phyloP scores from a whole-genome alignment of 352 stramenopile species.

The Aphanomyces cochlioides region DNA sequence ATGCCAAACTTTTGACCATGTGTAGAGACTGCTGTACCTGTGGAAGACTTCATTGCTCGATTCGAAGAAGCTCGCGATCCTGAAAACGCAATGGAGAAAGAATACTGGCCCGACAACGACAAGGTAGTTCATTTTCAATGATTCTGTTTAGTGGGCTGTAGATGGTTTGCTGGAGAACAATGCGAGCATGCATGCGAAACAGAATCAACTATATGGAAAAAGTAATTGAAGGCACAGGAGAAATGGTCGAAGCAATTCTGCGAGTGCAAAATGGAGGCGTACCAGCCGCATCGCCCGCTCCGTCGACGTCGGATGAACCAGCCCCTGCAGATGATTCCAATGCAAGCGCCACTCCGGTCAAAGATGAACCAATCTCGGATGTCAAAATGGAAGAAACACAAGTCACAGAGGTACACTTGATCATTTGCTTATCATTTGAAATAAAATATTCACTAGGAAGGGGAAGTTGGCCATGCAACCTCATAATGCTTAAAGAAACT shows the following conservation, averaged over 20 bases:
- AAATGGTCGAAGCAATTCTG: slow-evolving; percentile 71
- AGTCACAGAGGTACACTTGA: not conserved
- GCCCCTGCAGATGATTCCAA: not conserved
- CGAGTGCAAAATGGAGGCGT: slow-evolving; percentile 26
- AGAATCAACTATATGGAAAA: slow-evolving; percentile 70
- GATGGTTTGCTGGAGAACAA: slow-evolving; percentile 82
- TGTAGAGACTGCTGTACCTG: slow-evolving; percentile 59
- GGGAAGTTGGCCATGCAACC: too few species aligned
- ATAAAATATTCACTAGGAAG: too few species aligned
- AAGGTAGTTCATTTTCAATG: slow-evolving; percentile 34
- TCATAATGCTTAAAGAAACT: not conserved
- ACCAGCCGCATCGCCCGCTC: not conserved
- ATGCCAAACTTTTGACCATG: not conserved
- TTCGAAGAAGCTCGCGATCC: slow-evolving; percentile 93
- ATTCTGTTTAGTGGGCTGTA: not conserved
- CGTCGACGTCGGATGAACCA: slow-evolving; percentile 10
- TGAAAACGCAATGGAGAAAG: slow-evolving; percentile 93
- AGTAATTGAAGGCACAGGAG: slow-evolving; percentile 52
- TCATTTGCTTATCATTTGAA: slow-evolving; percentile 1
- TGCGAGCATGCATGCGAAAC: slow-evolving; percentile 71
- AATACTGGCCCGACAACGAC: slow-evolving; percentile 94
- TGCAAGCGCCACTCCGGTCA: not conserved
- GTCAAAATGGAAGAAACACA: not conserved
- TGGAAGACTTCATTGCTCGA: slow-evolving; percentile 74
- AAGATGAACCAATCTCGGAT: not conserved